A percentile compares a stretch with the other conserved stretches of the same genome.
Conservation (phyloP, 768 basidiomycete genomes). For the Mycena floridula region DNA sequence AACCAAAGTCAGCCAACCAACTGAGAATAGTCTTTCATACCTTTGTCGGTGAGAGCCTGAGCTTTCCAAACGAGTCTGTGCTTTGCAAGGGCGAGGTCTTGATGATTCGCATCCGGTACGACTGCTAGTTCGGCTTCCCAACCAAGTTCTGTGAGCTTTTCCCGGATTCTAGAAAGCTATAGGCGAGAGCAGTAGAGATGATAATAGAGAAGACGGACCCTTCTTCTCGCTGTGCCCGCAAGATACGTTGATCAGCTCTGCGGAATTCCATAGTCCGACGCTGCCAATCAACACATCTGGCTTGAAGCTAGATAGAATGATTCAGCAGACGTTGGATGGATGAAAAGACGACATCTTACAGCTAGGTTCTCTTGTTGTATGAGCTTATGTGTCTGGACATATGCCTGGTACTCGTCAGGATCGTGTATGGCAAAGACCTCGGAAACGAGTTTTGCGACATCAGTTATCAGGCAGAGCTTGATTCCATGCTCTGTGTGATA, state of each 20-base stretch:
- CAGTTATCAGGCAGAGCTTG: too few relatives aligned
- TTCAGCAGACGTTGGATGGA: neutral
- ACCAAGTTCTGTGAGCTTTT: neutral
- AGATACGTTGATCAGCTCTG: neutral
- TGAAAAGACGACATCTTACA: too few relatives aligned
- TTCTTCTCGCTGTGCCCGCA: neutral
- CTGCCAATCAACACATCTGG: neutral
- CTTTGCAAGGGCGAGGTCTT: neutral
- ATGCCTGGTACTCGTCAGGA: too few relatives aligned
- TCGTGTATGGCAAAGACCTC: too few relatives aligned
- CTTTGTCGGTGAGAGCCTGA: neutral
- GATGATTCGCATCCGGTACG: neutral
- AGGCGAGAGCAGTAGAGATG: neutral
- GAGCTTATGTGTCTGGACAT: too few relatives aligned
- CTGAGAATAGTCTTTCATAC: neutral
- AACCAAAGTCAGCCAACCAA: neutral
- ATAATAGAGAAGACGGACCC: neutral
- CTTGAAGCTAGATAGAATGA: neutral
- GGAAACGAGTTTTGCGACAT: too few relatives aligned
- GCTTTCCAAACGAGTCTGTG: neutral
- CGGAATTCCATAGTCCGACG: neutral
- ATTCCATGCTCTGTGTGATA: too few relatives aligned
- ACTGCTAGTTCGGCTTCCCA: neutral
- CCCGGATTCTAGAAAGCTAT: neutral
- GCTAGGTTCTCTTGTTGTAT: too few relatives aligned